These are phyloP conservation scores for Fusarium gaditjirri DNA, from an alignment of 2,329 filamentous ascomycete species.

Conservation along the genomic window DNA sequence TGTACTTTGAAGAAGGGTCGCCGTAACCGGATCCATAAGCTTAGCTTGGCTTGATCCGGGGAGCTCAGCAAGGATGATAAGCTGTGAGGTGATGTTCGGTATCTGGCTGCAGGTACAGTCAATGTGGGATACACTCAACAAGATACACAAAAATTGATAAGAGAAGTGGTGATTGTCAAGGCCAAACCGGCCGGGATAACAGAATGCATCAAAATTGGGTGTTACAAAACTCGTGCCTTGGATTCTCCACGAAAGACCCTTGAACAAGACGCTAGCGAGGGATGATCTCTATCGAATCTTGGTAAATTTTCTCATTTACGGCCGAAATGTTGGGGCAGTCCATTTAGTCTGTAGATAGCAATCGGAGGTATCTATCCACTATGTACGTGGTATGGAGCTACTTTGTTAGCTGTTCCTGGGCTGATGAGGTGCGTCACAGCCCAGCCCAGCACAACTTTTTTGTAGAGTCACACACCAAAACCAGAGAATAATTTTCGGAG, in stretches of 20 bases:
- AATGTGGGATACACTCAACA: background rate
- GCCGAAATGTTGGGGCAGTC: constrained; percentile 41
- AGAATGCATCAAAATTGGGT: background rate
- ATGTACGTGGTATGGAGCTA: constrained; percentile 15
- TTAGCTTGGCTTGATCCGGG: constrained; percentile 32
- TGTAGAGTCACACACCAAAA: constrained; percentile 36
- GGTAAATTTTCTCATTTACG: constrained; percentile 30
- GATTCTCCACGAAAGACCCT: constrained; percentile 20
- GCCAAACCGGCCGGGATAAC: background rate
- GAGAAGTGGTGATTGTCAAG: background rate
- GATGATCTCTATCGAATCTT: constrained; percentile 35
- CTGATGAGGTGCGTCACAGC: constrained; percentile 13
- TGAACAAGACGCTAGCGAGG: constrained; percentile 15
- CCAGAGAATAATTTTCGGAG: constrained; percentile 42
- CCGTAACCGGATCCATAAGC: constrained; percentile 29
- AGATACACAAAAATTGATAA: background rate
- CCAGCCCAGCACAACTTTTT: constrained; percentile 1
- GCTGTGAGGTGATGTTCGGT: constrained; percentile 5
- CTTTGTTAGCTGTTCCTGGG: constrained; percentile 3
- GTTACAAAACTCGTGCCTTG: constrained; percentile 3
- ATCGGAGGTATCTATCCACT: constrained; percentile 26
- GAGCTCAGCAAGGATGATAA: constrained; percentile 26
- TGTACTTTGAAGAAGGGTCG: background rate
- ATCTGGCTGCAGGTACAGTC: constrained; percentile 17
- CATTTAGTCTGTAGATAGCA: background rate